Percentiles rank a stretch among this genome's conserved stretches.
Conservation (phyloP, 1,284 basidiomycete species). For the Amylostereum areolatum region DNA sequence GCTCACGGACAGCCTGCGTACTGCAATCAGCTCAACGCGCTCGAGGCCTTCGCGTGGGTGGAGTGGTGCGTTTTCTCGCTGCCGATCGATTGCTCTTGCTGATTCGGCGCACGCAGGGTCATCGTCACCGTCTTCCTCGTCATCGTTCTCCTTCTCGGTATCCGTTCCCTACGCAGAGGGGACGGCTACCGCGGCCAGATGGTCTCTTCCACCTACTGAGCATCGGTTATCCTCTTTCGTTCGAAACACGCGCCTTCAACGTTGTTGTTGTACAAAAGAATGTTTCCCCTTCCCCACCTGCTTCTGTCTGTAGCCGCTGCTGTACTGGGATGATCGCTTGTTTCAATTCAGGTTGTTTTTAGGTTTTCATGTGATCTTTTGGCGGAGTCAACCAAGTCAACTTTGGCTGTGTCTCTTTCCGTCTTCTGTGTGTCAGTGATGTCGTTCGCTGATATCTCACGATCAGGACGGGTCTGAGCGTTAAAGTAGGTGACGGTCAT, state of each 20-base stretch:
- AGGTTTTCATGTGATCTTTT: too few species aligned
- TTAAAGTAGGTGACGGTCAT: too few species aligned
- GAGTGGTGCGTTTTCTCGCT: slow-evolving; percentile 40
- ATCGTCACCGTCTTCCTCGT: slow-evolving; percentile 48
- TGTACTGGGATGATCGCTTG: too few species aligned
- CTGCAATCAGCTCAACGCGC: slow-evolving; percentile 36
- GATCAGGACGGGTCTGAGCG: too few species aligned
- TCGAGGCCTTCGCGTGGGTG: slow-evolving; percentile 58
- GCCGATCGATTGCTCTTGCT: neutral
- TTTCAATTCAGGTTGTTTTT: too few species aligned
- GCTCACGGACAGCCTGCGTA: slow-evolving; percentile 30
- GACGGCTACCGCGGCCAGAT: slow-evolving; percentile 51
- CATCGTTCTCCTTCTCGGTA: slow-evolving; percentile 46
- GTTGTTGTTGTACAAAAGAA: too few species aligned
- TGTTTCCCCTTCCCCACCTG: too few species aligned
- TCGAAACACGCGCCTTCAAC: neutral
- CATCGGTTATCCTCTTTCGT: neutral
- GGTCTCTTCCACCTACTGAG: slow-evolving; percentile 16
- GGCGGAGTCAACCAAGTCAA: too few species aligned
- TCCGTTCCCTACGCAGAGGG: slow-evolving; percentile 44
- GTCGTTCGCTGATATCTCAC: too few species aligned
- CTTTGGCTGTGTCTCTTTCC: too few species aligned
- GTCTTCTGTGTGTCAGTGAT: too few species aligned
- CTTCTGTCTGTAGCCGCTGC: too few species aligned
- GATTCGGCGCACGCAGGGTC: slow-evolving; percentile 35